A percentile compares a stretch with the other conserved stretches of the same genome.
phyloP scores from a whole-genome alignment of 1,284 basidiomycete species.

The Ceratobasidium sp. region DNA sequence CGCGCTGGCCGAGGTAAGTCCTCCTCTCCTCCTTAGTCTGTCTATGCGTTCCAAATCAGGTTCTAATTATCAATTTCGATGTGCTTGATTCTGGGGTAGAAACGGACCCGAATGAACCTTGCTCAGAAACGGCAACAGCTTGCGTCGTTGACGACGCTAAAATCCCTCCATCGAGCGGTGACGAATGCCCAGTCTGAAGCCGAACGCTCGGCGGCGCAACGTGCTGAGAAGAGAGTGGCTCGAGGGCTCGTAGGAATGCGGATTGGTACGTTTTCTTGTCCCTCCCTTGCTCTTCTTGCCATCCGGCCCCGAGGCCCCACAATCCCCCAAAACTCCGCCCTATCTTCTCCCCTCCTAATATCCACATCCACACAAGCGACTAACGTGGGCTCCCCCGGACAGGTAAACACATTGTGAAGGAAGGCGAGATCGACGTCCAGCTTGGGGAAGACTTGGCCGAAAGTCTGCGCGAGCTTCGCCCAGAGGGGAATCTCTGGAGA shows the following conservation, averaged over 20 bases:
- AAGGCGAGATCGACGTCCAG: conserved; percentile 83
- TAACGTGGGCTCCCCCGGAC: not conserved
- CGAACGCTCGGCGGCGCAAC: conserved; percentile 63
- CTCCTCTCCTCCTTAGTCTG: too few species aligned
- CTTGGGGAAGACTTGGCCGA: conserved; percentile 93
- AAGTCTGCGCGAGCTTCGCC: conserved; percentile 84
- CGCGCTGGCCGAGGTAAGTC: conserved; percentile 70
- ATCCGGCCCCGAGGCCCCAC: too few species aligned
- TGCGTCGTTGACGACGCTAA: conserved; percentile 68
- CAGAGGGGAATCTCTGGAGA: conserved; percentile 93
- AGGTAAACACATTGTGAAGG: conserved; percentile 82
- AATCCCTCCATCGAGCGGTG: conserved; percentile 65
- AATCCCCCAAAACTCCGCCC: too few species aligned
- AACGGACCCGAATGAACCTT: conserved; percentile 72
- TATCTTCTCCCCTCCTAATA: too few species aligned
- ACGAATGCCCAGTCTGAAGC: conserved; percentile 61
- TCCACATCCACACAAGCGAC: not conserved
- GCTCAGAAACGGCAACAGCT: conserved; percentile 71
- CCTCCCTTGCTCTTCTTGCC: not conserved
- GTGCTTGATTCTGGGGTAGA: conserved; percentile 61
- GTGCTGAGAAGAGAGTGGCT: conserved; percentile 62
- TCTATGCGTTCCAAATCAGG: too few species aligned
- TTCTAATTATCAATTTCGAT: conserved; percentile 4
- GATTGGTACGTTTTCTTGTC: conserved; percentile 58
- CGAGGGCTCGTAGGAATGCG: conserved; percentile 75